A percentile compares a stretch with the other conserved stretches of the same genome.
These are phyloP conservation scores for Thalassiosira livingstoniorum DNA, from an alignment of 352 stramenopile species.

Conservation along the genomic window DNA sequence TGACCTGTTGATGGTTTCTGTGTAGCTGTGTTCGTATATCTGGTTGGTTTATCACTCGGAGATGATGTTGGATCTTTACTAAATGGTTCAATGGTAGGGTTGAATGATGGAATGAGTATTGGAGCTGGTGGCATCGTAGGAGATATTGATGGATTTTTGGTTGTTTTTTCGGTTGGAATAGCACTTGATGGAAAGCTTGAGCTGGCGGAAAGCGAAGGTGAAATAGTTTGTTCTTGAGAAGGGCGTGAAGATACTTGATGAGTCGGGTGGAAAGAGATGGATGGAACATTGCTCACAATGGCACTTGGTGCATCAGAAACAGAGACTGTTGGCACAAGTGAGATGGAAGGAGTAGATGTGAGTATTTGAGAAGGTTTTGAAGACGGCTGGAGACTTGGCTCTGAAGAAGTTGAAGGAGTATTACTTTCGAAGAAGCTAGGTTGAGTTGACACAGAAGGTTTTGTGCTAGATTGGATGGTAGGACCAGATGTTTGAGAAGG, in stretches of 20 bases:
- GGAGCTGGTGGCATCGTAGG: too few species aligned
- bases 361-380: too few species aligned
- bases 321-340: background rate
- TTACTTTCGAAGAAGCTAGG: too few species aligned
- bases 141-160: background rate
- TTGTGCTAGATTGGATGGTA: too few species aligned
- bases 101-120: background rate
- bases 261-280: background rate
- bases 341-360: background rate
- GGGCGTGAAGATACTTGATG: background rate
- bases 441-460: too few species aligned
- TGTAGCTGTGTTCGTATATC: background rate
- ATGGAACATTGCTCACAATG: background rate
- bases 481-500: too few species aligned
- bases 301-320: background rate
- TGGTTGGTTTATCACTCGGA: background rate
- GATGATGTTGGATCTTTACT: background rate
- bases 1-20: background rate
- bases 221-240: background rate
- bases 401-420: too few species aligned
- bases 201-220: background rate
- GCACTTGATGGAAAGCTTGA: background rate
- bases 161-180: background rate
- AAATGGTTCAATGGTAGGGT: background rate
- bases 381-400: too few species aligned